Conservation (phyloP, 202 grass and related monocot species). For the Digitaria exilis region DNA sequence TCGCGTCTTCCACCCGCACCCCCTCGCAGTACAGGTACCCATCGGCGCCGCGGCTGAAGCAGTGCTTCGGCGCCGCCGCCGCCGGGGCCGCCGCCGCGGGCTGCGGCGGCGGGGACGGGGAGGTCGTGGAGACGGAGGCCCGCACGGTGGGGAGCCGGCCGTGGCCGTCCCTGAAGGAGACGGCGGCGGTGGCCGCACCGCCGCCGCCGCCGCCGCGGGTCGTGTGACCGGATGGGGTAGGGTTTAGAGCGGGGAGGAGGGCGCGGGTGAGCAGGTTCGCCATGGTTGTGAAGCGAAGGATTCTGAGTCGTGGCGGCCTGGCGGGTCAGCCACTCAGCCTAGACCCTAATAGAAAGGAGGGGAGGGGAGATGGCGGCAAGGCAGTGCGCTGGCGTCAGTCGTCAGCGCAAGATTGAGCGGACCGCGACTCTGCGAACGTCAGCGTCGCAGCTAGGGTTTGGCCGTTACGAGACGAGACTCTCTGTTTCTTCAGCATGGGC, state of each 20-base stretch:
- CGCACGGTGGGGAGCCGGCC: slow-evolving; percentile 15
- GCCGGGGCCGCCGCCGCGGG: slow-evolving; percentile 20
- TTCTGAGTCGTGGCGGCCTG: too few species aligned
- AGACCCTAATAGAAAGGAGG: too few species aligned
- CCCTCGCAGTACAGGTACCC: slow-evolving; percentile 88
- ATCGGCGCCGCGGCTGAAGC: slow-evolving; percentile 65
- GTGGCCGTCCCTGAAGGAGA: not conserved
- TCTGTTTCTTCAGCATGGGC: too few species aligned
- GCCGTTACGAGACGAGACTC: too few species aligned
- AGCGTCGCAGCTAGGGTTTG: too few species aligned
- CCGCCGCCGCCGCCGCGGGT: not conserved
- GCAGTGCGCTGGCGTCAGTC: too few species aligned
- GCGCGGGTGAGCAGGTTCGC: slow-evolving; percentile 54
- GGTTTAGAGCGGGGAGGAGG: slow-evolving; percentile 37
- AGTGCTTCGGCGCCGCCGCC: slow-evolving; percentile 48
- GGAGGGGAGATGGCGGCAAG: too few species aligned
- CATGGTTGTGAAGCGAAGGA: slow-evolving; percentile 40
- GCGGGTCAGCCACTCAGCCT: too few species aligned
- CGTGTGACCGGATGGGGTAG: not conserved
- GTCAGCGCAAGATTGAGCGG: too few species aligned
- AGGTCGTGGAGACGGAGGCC: slow-evolving; percentile 44
- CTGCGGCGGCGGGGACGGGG: slow-evolving; percentile 34
- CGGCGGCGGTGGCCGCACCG: not conserved
- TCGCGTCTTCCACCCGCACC: slow-evolving; percentile 70
- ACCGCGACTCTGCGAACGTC: too few species aligned